Base-by-base conservation (phyloP, 495 filamentous ascomycete species). In the Thermothielavioides terrestris region DNA sequence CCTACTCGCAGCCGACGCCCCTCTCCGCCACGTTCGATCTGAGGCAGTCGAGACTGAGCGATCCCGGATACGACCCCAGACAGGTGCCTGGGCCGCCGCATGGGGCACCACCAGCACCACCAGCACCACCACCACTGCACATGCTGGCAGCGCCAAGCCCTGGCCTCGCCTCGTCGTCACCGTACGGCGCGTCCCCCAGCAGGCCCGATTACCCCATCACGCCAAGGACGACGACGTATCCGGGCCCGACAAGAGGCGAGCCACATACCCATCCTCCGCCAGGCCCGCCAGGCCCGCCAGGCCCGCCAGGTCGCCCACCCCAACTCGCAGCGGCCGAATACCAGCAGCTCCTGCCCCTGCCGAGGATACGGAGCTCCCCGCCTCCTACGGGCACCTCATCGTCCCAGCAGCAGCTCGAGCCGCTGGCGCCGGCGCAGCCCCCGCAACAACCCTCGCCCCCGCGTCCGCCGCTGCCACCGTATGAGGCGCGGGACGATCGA, bases 201-300 rank as follows among this genome's bases (percentile, higher is more conserved):
- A 58, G 71, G 42, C 59, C 66, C 14, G 70, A 75, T 9, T 73
- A 72, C 45, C 51, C 62, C 22, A 63, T 60, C 22, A 59, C 62
- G 8, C 58, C 67, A 11, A 55, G 61, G n/a, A n/a, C n/a, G n/a
- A n/a, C n/a, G n/a, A 56, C 59, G 22, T 72, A 74, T 43, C 72
- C 74, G 45, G 60, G 67, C 15, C 70, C 75, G 4, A 64, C n/a
- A n/a, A n/a, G 74, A 31, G 74, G 64, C 60, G 74, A 77, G 42
- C 49, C n/a, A n/a, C n/a, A n/a, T n/a, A n/a, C n/a, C n/a, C n/a
- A n/a, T n/a, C n/a, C n/a, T n/a, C n/a, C n/a, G n/a, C n/a, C n/a
- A n/a, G n/a, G n/a, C n/a, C n/a, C n/a, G n/a, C n/a, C n/a, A n/a
- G n/a, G n/a, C n/a, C n/a, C n/a, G n/a, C n/a, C n/a, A n/a, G n/a